phyloP scores from a whole-genome alignment of 345 rosid species.

The Anacardium occidentale region DNA sequence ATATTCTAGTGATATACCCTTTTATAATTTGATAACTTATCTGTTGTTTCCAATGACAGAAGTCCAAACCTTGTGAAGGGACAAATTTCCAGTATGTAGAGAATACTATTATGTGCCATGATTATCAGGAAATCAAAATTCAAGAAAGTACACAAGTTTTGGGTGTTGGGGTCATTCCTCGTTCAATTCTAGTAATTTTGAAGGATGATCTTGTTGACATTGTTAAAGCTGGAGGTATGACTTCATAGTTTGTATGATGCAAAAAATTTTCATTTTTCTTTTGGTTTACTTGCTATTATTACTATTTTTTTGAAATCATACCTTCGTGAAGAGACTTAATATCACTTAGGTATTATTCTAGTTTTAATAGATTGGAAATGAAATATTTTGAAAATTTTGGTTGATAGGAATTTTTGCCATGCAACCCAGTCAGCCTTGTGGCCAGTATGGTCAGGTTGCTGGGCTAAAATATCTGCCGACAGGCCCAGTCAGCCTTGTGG shows the following conservation, averaged over 20 bases:
- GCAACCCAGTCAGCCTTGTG: not conserved
- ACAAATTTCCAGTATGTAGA: conserved; percentile 62
- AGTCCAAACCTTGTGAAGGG: conserved; percentile 73
- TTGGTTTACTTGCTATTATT: not conserved
- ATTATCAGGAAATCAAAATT: conserved; percentile 92
- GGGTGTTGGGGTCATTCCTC: conserved; percentile 95
- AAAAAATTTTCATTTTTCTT: not conserved
- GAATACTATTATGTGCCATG: conserved; percentile 69
- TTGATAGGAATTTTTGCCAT: not conserved
- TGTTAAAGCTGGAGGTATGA: conserved; percentile 92
- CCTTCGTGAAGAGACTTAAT: not conserved
- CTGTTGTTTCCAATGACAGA: conserved; percentile 41
- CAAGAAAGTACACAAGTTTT: conserved; percentile 90
- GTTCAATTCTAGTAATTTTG: conserved; percentile 72
- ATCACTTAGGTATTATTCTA: not conserved
- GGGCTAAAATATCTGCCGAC: not conserved
- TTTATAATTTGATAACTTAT: conserved; percentile 9
- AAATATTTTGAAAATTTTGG: not conserved
- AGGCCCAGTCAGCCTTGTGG: not conserved
- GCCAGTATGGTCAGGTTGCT: not conserved
- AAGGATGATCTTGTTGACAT: conserved; percentile 94
- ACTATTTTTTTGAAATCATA: not conserved
- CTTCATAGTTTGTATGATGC: conserved; percentile 8
- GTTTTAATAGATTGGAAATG: not conserved
- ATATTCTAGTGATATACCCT: not conserved